Evolutionary conservation across 495 filamentous ascomycete species (phyloP).

Genomic region (Daldinia bambusicola): DNA sequence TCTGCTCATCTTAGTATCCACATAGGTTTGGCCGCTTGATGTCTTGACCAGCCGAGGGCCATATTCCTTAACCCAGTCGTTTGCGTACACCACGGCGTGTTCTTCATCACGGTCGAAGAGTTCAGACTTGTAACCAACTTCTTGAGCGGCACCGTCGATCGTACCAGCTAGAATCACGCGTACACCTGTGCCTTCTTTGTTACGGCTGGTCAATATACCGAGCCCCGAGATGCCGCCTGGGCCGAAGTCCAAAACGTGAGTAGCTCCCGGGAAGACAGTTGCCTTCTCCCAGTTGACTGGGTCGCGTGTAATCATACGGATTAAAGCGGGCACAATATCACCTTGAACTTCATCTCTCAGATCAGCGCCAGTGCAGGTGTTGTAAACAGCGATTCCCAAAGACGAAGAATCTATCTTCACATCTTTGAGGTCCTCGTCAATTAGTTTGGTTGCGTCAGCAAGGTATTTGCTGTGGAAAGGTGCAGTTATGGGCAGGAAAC

Average conservation of each 20-base stretch:
- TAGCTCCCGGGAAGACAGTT: conserved; percentile 86
- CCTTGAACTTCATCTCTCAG: conserved; percentile 69
- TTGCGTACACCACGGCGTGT: conserved; percentile 91
- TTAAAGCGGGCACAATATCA: conserved; percentile 79
- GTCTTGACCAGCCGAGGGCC: conserved; percentile 89
- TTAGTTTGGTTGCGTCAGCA: conserved; percentile 76
- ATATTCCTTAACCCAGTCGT: conserved; percentile 98
- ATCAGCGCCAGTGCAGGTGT: conserved; percentile 88
- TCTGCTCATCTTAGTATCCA: conserved; percentile 98
- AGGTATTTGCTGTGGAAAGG: conserved; percentile 98
- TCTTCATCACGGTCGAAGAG: conserved; percentile 94
- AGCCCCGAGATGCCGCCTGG: conserved; percentile 96
- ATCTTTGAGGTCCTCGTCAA: conserved; percentile 87
- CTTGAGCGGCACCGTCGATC: conserved; percentile 86
- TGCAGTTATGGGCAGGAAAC: conserved; percentile 96
- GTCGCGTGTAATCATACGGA: conserved; percentile 93
- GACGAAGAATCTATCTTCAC: conserved; percentile 73
- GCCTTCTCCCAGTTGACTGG: conserved; percentile 95
- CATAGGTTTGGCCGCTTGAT: conserved; percentile 84
- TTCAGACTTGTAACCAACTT: conserved; percentile 97
- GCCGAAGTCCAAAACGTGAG: conserved; percentile 95
- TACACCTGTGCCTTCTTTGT: conserved; percentile 97
- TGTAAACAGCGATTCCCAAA: conserved; percentile 83
- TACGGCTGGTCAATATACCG: conserved; percentile 95
- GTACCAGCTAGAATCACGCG: conserved; percentile 92